Evolutionary conservation across 352 stramenopile species (phyloP), one percentile per base, ranked within the genome.

Genomic region (Phytophthora pisi): DNA sequence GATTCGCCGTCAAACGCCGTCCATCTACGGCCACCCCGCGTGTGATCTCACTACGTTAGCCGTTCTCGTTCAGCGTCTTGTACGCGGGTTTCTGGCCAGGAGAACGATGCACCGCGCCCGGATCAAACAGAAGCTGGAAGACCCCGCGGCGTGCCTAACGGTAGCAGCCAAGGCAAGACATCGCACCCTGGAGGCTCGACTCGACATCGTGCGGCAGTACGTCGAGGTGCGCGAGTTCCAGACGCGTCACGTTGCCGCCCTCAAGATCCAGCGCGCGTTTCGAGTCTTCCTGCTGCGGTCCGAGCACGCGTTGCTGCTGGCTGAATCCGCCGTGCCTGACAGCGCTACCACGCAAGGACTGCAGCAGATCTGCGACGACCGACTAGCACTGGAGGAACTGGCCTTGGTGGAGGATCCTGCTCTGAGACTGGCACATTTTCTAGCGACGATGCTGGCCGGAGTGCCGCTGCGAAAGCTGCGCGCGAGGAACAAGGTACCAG

Each of bases 361-460:
- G 18, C 73, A 88, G 50, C 70, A 84, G 46, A 61, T 86, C 15
- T 75, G 80, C 3, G 57, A 70, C 7, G 84, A 90, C 59, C 86
- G 87, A 63, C 77, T 88, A 23, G 84, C 81, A 26, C 75, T 92
- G 0, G 79, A 86, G 47, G 84, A 92, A 58, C 77, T 92, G 20
- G 76, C 73, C 0, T 46, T 90, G 46, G 74, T 92, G 23, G 63
- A 72, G 2, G 75, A 86, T 34, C 28, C 64, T 16, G 69, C 66
- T 20, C 64, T 78, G 30, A 77, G 76, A 1, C 69, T 89, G 31
- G 81, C 81, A 8, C 80, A 90, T 50, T 88, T 92, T 45, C 67
- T 92, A 15, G 72, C 81, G 50, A 89, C 80, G 15, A 79, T 92
- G 72, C 70, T 82, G 26, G 85, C 82, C 23, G 84, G 81, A 24